Evolutionary conservation across 2,329 filamentous ascomycete species (phyloP).

Genomic region (Aureobasidium mangrovei): DNA sequence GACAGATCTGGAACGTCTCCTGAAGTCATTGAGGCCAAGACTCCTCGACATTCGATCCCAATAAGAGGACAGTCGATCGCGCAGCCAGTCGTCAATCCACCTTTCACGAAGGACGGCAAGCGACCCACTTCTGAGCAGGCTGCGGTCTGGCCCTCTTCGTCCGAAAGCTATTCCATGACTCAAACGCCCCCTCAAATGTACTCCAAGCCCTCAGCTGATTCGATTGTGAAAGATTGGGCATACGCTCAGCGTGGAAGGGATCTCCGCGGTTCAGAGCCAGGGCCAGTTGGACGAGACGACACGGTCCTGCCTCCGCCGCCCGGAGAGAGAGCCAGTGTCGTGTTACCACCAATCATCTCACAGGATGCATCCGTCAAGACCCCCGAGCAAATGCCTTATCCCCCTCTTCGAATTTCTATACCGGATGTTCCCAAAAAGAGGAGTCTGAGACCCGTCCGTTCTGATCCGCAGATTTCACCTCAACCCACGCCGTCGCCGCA

Average conservation of each 20-base stretch:
- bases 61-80: not conserved
- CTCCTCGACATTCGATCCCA: not conserved
- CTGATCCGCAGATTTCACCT: not conserved
- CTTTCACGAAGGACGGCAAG: not conserved
- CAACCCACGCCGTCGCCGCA: not conserved
- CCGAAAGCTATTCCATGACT: constrained; percentile 1
- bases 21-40: not conserved
- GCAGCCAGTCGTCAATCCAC: not conserved
- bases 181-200: constrained; percentile 12
- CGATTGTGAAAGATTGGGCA: constrained; percentile 2
- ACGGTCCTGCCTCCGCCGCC: not conserved
- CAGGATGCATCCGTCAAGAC: constrained; percentile 6
- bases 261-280: not conserved
- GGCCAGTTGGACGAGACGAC: not conserved
- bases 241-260: not conserved
- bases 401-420: not conserved
- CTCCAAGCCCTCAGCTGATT: not conserved
- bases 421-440: not conserved
- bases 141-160: not conserved
- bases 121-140: not conserved
- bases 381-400: not conserved
- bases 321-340: not conserved
- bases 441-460: not conserved
- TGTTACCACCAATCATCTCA: constrained; percentile 1
- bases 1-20: not conserved